A percentile compares a stretch with the other conserved stretches of the same genome.
phyloP scores from a whole-genome alignment of 768 basidiomycete genomes.

The Auriculariales sp. region DNA sequence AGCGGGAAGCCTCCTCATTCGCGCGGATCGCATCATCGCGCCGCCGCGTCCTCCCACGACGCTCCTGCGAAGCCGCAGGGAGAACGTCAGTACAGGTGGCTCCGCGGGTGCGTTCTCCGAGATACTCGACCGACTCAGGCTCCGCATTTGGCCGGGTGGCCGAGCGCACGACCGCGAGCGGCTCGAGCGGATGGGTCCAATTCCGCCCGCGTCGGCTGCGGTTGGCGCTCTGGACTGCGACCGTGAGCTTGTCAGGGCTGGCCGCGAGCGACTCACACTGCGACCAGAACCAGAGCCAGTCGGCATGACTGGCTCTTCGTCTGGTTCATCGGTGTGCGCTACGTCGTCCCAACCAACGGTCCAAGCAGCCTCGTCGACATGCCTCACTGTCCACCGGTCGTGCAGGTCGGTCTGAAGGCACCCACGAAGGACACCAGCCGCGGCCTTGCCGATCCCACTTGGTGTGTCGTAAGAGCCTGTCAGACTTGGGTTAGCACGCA shows the following conservation, averaged over 20 bases:
- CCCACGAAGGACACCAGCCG: constrained; percentile 57
- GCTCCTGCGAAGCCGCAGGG: too few species aligned
- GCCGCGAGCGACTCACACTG: not conserved
- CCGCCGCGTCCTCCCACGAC: not conserved
- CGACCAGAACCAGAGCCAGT: not conserved
- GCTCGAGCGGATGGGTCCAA: not conserved
- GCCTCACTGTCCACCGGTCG: constrained; percentile 64
- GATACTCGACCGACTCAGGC: not conserved
- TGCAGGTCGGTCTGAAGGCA: constrained; percentile 55
- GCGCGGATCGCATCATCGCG: not conserved
- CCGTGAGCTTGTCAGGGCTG: not conserved
- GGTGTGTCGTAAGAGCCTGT: constrained; percentile 53
- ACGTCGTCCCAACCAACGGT: constrained; percentile 49
- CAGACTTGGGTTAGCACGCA: constrained; percentile 6
- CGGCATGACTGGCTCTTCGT: not conserved
- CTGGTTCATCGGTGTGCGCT: not conserved
- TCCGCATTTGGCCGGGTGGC: not conserved
- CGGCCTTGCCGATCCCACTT: constrained; percentile 38
- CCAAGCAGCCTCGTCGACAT: constrained; percentile 72
- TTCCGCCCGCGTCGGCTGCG: not conserved
- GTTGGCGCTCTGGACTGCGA: not conserved
- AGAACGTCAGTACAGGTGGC: too few species aligned
- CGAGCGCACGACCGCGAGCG: not conserved
- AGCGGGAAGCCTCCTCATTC: not conserved
- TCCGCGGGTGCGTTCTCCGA: too few species aligned